Conservation (phyloP, 441 rosid genomes). For the Eruca vesicaria region DNA sequence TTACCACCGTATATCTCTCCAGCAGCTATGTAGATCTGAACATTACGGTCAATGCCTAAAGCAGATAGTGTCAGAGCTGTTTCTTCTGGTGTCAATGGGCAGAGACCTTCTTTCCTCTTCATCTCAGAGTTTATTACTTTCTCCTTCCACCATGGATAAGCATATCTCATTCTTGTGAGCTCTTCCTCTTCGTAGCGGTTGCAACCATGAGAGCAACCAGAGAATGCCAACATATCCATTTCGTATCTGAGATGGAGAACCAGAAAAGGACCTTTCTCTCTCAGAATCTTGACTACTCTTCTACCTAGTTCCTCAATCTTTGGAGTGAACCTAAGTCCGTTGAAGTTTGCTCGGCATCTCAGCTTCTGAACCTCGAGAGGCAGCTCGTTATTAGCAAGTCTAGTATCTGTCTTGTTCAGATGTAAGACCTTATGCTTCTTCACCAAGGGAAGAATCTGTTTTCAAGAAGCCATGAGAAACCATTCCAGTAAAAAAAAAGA, state of each 20-base stretch:
- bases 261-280: constrained; percentile 77
- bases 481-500: background rate
- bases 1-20: constrained; percentile 92
- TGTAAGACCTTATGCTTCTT: constrained; percentile 80
- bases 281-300: constrained; percentile 70
- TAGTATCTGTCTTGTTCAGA: constrained; percentile 80
- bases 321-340: constrained; percentile 78
- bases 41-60: constrained; percentile 65
- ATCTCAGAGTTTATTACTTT: constrained; percentile 80
- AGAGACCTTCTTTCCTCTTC: constrained; percentile 89
- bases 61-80: constrained; percentile 83
- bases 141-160: constrained; percentile 98
- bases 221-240: constrained; percentile 97
- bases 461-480: constrained; percentile 15
- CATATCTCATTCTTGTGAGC: constrained; percentile 90
- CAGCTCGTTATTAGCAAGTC: constrained; percentile 78
- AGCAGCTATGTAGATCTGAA: constrained; percentile 86
- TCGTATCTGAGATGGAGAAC: constrained; percentile 93
- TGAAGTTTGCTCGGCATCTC: constrained; percentile 82
- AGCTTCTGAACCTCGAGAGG: constrained; percentile 78
- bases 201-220: constrained; percentile 91
- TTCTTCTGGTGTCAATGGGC: constrained; percentile 96
- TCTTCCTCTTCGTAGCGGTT: constrained; percentile 78
- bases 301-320: constrained; percentile 90
- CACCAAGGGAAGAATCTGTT: constrained; percentile 88